Evolutionary conservation across 2,329 filamentous ascomycete genomes (phyloP), one percentile per base, ranked within the genome.

Genomic region (Aspergillus intermedius): DNA sequence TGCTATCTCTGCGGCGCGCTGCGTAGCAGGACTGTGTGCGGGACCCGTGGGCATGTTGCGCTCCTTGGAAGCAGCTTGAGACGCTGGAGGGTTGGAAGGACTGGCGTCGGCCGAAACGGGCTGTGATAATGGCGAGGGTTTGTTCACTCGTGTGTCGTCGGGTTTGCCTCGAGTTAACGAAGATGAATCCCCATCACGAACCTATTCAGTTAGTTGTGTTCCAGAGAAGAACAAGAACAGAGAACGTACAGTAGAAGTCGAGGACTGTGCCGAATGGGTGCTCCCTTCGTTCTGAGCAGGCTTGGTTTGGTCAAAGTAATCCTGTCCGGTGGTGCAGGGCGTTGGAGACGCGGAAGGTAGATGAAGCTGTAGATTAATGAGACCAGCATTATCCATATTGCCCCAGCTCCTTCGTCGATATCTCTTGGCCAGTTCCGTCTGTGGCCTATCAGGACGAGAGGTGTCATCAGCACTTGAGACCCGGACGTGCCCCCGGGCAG

Each of bases 401-500:
- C 88, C 88, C 72, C 94, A 80, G 70, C 90, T 96, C 56, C 90
- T 83, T 63, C 90, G 82, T 59, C 90, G 80, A 69, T 90, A 86
- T 62, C 88, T 80, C 69, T 86, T 89, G 8, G 83, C 80, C 32
- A 86, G 78, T 23, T 91, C 88, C 15, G 80, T 75, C 76, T 81
- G 59, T 77, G 74, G 51, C 40, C 60, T 62, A 41, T 69, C 63
- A 4, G 52, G 51, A 32, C 88, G 62, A 48, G 83, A 79, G 63
- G 83, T 81, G 58, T 93, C 88, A 66, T 94, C 88, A 43, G 79
- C 78, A 57, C 82, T 85, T 10, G 66, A 81, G 67, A 64, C 79
- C 69, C 73, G 79, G 73, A 60, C 77, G 75, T 66, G 83, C 65
- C 37, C 37, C 15, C 37, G 37, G 25, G 25, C 10, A 64, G 78